Evolutionary conservation across 2,329 filamentous ascomycete species (phyloP), one percentile per base, ranked within the genome.

Genomic region (Phyllosticta ampelicida): DNA sequence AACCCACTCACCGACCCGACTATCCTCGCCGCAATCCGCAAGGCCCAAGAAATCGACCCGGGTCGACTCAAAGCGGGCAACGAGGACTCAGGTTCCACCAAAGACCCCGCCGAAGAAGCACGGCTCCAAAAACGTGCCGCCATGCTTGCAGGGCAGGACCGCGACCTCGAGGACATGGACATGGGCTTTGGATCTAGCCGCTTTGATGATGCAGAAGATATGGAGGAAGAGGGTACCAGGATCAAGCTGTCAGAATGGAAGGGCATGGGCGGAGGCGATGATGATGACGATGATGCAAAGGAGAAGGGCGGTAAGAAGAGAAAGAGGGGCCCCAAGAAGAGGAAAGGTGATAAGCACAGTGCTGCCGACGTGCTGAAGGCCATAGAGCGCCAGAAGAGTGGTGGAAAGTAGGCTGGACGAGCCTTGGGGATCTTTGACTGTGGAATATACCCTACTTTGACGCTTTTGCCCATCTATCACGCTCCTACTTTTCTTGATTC

Each of bases 111-210:
- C 1, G 82, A 84, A 61, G 81, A 86, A 62, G 84, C 85, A 54
- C 85, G 86, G 8, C 82, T 86, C 55, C 86, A 84, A 70, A 75
- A 73, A 58, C 75, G 74, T 6, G 75, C 74, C 11, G 86, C 82
- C 63, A 87, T 96, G 76, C 77, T 96, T 60, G 83, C 77, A 9
- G 75, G 74, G n/a, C 73, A 85, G 58, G 86, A 88, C 64, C 82
- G 91, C 53, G 92, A 97, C 69, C 84, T 90, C 53, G 85, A 92
- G 59, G 92, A 99, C 73, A 81, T 99, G 74, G 94, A 99, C 67
- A 83, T 97, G 78, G 92, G 91, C 61, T 97, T 99, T 67, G 94
- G 94, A 30, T 89, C 85, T 19, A 94, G 87, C 67, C 81, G 92
- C 26, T 86, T 89, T 66, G 90, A 89, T 56, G 94, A 96, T 66